Base-by-base conservation (phyloP, 257 asterid species). In the Solanum pimpinellifolium region DNA sequence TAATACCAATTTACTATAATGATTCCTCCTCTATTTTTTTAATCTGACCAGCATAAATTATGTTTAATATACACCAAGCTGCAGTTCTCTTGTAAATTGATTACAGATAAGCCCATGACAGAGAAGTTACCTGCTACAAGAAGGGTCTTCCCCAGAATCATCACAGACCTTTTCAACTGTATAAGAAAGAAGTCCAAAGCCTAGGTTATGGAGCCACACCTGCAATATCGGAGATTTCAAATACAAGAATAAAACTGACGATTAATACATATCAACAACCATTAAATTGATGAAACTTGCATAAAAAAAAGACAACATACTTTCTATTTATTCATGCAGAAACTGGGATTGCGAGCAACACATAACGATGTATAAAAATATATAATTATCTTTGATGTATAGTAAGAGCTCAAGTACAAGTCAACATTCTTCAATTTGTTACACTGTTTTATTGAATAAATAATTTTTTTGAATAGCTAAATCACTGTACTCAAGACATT, bases 91-190 rank as follows among this genome's bases (percentile, higher is more conserved):
- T 25, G 65, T 46, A 78, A 27, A 46, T 16, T 78, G 83, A 14
- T 77, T 7, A 77, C 62, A 78, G 84, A 47, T 47, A 27, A 49
- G 20, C 29, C 69, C 69, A 25, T 42, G 52, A 37, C 37, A 39
- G 82, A 59, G 83, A 66, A 89, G 90, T 88, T 90, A 91, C 99
- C 99, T 96, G 98, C 99, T 94, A 90, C 99, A 96, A 70, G 93
- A 91, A 49, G 99, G 98, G 89, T 97, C 99, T 92, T 97, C 99
- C 73, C 99, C 99, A 27, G 99, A 97, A 88, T 88, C 91, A 90
- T 96, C 99, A 86, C 99, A 97, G 82, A 95, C 92, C 90, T 89
- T 92, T 93, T 97, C 99, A 18, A 86, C 90, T 29, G 92, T 74
- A 78, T 90, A 93, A 84, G 88, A 86, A n/a, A 96, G 91, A 89